Conservation (phyloP, 768 basidiomycete species). For the Floccularia luteovirens region DNA sequence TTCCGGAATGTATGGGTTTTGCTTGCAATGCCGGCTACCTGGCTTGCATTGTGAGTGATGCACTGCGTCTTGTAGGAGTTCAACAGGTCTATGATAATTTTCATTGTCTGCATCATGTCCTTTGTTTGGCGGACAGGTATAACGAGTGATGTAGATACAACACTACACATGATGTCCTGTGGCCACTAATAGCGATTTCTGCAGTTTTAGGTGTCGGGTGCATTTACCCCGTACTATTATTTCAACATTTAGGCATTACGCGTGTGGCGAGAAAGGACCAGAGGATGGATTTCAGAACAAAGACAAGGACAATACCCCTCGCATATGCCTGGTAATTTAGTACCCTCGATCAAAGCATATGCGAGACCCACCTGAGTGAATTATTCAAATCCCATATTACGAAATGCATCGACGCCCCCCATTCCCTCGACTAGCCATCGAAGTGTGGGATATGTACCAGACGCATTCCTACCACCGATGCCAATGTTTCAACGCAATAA, state of each 20-base stretch:
- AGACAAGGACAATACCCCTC: too few species aligned
- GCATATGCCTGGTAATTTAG: too few species aligned
- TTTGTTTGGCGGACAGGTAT: slow-evolving; percentile 59
- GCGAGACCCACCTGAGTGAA: too few species aligned
- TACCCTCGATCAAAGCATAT: too few species aligned
- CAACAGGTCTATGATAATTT: slow-evolving; percentile 50
- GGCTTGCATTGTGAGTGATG: slow-evolving; percentile 46
- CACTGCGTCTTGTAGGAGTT: slow-evolving; percentile 35
- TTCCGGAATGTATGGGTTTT: slow-evolving; percentile 63
- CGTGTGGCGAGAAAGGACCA: slow-evolving; percentile 15
- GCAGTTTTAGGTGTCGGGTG: slow-evolving; percentile 41
- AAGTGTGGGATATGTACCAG: too few species aligned
- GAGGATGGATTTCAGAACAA: slow-evolving; percentile 9
- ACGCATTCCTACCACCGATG: too few species aligned
- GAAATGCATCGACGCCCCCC: too few species aligned
- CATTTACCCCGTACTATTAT: slow-evolving; percentile 46
- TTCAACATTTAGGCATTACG: slow-evolving; percentile 40
- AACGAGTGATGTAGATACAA: slow-evolving; percentile 18
- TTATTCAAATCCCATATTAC: too few species aligned
- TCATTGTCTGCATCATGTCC: slow-evolving; percentile 45
- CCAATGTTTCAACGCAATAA: too few species aligned
- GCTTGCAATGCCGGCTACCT: slow-evolving; percentile 51
- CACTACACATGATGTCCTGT: slow-evolving; percentile 18
- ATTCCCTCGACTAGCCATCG: too few species aligned
- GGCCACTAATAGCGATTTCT: slow-evolving; percentile 42